phyloP scores from a whole-genome alignment of 805 yeast genomes.

The Wickerhamomyces ciferrii region DNA sequence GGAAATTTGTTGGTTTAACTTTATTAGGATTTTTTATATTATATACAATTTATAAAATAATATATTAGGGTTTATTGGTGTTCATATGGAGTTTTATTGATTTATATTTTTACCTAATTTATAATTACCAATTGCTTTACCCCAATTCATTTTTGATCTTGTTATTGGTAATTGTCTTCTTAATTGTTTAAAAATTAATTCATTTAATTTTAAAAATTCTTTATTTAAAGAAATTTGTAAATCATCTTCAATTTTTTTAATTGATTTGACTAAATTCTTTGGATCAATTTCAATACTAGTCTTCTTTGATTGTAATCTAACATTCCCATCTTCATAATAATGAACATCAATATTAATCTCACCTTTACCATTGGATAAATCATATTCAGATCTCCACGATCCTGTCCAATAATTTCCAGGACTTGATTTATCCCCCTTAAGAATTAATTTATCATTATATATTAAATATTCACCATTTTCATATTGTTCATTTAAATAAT shows the following conservation, averaged over 20 bases:
- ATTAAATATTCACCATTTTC: conserved; percentile 45
- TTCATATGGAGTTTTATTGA: background rate
- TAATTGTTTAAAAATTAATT: conserved; percentile 71
- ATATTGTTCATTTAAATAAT: conserved; percentile 61
- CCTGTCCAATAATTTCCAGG: conserved; percentile 86
- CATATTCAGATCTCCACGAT: conserved; percentile 72
- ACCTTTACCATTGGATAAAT: conserved; percentile 41
- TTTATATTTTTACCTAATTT: conserved; percentile 56
- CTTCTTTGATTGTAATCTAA: conserved; percentile 54
- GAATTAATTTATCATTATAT: conserved; percentile 33
- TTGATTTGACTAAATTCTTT: conserved; percentile 33
- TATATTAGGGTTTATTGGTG: conserved; percentile 13
- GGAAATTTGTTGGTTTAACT: conserved; percentile 55
- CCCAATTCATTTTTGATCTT: conserved; percentile 91
- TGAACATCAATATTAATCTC: conserved; percentile 68
- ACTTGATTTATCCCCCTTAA: conserved; percentile 69
- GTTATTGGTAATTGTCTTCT: conserved; percentile 92
- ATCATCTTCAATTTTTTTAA: conserved; percentile 51
- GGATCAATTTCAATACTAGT: conserved; percentile 20
- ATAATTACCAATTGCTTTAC: conserved; percentile 85
- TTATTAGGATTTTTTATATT: conserved; percentile 48
- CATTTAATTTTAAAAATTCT: conserved; percentile 70
- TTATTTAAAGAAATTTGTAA: conserved; percentile 56
- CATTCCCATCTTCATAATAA: conserved; percentile 95
- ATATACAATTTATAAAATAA: conserved; percentile 47